phyloP scores from a whole-genome alignment of 2,329 filamentous ascomycete species.

The Mycosphaerella sp. region DNA sequence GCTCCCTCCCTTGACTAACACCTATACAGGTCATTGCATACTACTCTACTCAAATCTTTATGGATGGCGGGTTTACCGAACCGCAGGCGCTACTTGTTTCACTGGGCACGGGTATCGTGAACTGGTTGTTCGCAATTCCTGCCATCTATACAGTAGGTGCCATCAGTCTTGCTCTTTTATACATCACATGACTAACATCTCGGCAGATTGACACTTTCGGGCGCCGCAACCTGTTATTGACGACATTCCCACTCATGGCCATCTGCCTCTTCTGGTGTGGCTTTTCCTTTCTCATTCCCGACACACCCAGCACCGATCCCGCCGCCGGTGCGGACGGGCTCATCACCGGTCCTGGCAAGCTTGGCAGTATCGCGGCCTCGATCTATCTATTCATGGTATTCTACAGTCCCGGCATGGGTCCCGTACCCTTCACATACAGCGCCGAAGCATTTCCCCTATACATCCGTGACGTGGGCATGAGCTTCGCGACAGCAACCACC shows the following conservation, averaged over 20 bases:
- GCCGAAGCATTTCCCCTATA: slow-evolving; percentile 42
- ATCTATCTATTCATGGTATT: slow-evolving; percentile 32
- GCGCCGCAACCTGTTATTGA: slow-evolving; percentile 40
- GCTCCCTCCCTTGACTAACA: not conserved
- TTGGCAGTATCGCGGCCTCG: slow-evolving; percentile 36
- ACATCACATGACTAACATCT: not conserved
- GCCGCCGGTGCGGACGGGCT: slow-evolving; percentile 5
- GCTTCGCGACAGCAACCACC: slow-evolving; percentile 47
- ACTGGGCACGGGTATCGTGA: slow-evolving; percentile 28
- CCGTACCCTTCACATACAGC: slow-evolving; percentile 42
- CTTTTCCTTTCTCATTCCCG: slow-evolving; percentile 36
- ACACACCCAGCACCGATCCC: slow-evolving; percentile 11
- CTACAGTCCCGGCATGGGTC: slow-evolving; percentile 37
- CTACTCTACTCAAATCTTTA: slow-evolving; percentile 28
- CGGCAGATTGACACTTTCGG: slow-evolving; percentile 39
- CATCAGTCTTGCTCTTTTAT: slow-evolving; percentile 2
- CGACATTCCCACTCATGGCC: slow-evolving; percentile 41
- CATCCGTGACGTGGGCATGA: slow-evolving; percentile 35
- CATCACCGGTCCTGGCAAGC: slow-evolving; percentile 22
- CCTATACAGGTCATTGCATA: slow-evolving; percentile 27
- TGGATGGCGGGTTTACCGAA: slow-evolving; percentile 23
- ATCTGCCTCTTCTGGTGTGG: slow-evolving; percentile 45
- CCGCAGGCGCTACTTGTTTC: slow-evolving; percentile 29
- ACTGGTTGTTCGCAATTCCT: slow-evolving; percentile 19
- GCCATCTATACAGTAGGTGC: slow-evolving; percentile 18